Evolutionary conservation across 345 rosid species (phyloP).

Genomic region (Sonneratia caseolaris): DNA sequence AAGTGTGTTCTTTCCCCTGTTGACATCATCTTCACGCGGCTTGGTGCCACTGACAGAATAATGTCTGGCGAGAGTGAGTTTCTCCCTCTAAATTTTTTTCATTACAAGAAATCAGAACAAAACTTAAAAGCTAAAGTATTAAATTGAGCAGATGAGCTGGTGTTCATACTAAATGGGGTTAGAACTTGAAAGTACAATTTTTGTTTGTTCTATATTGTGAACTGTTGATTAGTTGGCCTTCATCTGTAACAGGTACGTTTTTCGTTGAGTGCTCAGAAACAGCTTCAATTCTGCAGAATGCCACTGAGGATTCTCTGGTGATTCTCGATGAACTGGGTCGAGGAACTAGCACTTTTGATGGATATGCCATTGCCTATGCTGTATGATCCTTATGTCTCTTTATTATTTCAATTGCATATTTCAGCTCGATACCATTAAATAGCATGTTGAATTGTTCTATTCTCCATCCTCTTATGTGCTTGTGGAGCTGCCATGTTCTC

Average conservation of each 20-base stretch:
- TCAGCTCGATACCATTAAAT: neutral
- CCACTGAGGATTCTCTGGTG: slow-evolving; percentile 84
- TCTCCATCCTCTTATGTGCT: neutral
- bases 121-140: neutral
- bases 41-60: slow-evolving; percentile 87
- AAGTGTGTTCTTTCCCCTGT: slow-evolving; percentile 56
- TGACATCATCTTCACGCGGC: slow-evolving; percentile 82
- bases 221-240: neutral
- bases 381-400: slow-evolving; percentile 27
- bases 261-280: slow-evolving; percentile 89
- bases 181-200: neutral
- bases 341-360: slow-evolving; percentile 95
- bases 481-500: neutral
- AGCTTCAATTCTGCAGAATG: slow-evolving; percentile 89
- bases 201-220: neutral
- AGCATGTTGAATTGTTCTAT: neutral
- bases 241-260: slow-evolving; percentile 54
- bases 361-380: slow-evolving; percentile 91
- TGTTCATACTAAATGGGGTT: neutral
- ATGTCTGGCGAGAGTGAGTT: slow-evolving; percentile 93
- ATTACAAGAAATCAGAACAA: neutral
- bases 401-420: neutral
- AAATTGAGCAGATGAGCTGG: neutral
- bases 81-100: neutral
- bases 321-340: slow-evolving; percentile 94